Percentiles rank a stretch among this genome's conserved stretches.
Evolutionary conservation across 345 rosid species (phyloP).

Genomic region (Linum tenue): DNA sequence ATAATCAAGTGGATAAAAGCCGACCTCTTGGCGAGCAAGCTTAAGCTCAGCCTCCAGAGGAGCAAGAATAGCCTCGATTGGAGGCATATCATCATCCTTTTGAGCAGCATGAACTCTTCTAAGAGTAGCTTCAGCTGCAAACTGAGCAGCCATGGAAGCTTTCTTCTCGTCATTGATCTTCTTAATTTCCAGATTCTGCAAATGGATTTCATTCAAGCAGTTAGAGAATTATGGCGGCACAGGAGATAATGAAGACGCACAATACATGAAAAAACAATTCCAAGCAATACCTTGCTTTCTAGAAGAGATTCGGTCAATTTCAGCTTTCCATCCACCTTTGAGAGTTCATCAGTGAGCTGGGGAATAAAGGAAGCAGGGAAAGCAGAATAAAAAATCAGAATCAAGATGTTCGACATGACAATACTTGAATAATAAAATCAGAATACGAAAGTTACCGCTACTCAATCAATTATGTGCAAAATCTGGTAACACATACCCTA

Average conservation of each 20-base stretch:
- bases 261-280: conserved; percentile 6
- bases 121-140: conserved; percentile 98
- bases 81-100: conserved; percentile 99
- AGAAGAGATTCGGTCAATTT: conserved; percentile 71
- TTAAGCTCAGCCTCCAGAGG: conserved; percentile 97
- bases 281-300: conserved; percentile 59
- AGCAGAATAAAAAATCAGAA: conserved; percentile 10
- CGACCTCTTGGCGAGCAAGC: conserved; percentile 78
- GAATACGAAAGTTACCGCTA: no score
- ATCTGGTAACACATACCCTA: no score
- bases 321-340: conserved; percentile 74
- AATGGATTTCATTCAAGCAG: conserved; percentile 10
- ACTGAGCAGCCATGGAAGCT: conserved; percentile 99
- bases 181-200: conserved; percentile 92
- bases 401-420: conserved; percentile 6
- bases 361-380: conserved; percentile 15
- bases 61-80: conserved; percentile 97
- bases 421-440: no score
- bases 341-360: conserved; percentile 80
- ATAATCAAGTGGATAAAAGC: conserved; percentile 10
- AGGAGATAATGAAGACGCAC: conserved; percentile 8
- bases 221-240: conserved; percentile 1
- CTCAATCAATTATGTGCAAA: no score
- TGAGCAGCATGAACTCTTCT: conserved; percentile 99
- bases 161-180: conserved; percentile 94